These are phyloP conservation scores for Penicilliopsis zonata DNA, from an alignment of 495 filamentous ascomycete species.

Conservation along the genomic window DNA sequence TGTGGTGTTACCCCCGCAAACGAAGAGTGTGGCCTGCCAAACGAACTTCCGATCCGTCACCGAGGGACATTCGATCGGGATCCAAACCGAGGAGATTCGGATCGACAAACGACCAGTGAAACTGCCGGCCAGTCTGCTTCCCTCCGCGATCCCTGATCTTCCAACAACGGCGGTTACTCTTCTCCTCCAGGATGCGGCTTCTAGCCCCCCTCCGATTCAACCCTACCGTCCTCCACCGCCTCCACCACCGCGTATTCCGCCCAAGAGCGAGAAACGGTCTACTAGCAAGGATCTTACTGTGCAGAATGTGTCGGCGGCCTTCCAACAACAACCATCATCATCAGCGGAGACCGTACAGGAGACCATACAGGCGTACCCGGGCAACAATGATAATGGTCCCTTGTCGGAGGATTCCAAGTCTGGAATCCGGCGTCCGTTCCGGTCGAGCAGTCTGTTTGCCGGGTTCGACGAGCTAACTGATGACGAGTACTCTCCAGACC, in stretches of 20 bases:
- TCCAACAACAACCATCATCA: conserved; percentile 8
- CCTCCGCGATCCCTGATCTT: conserved; percentile 45
- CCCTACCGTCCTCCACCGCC: conserved; percentile 24
- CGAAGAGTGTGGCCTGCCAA: conserved; percentile 48
- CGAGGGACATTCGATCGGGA: conserved; percentile 34
- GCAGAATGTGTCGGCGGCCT: background rate
- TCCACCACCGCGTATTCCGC: conserved; percentile 20
- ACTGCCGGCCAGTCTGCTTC: conserved; percentile 65
- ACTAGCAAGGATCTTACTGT: background rate
- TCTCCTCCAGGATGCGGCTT: conserved; percentile 7
- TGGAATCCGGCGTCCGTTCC: conserved; percentile 52
- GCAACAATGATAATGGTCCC: conserved; percentile 74
- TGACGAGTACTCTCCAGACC: conserved; percentile 26
- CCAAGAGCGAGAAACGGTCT: conserved; percentile 12
- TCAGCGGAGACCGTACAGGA: conserved; percentile 16
- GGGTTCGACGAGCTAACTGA: conserved; percentile 59
- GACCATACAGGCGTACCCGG: conserved; percentile 57
- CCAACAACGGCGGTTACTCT: too few species aligned
- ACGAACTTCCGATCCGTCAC: conserved; percentile 25
- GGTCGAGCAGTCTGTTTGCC: conserved; percentile 76
- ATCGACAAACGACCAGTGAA: conserved; percentile 62
- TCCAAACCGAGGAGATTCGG: conserved; percentile 85
- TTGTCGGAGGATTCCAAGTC: conserved; percentile 44
- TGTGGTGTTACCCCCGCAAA: conserved; percentile 50
- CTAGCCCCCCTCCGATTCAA: conserved; percentile 13